Evolutionary conservation across 2,329 filamentous ascomycete species (phyloP).

Genomic region (Ophiostoma sp.): DNA sequence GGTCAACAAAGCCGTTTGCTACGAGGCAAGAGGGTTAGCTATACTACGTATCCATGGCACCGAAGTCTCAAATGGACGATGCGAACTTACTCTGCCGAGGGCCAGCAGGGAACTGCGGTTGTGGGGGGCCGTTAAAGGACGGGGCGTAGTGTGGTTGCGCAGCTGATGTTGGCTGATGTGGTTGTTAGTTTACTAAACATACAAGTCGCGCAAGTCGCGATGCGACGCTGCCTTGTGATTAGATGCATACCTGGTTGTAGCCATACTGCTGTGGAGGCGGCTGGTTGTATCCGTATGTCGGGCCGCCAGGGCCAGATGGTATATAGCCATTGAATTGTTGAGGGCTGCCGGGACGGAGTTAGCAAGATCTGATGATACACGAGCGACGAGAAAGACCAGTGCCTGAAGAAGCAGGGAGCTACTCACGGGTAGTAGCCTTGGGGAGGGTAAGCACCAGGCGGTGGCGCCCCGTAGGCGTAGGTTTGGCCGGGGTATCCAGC

Average conservation of each 20-base stretch:
- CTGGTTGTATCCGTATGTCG: constrained; percentile 21
- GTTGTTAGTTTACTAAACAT: background rate
- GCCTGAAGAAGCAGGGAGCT: background rate
- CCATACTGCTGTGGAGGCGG: constrained; percentile 21
- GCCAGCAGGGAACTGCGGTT: background rate
- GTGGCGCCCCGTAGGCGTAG: constrained; percentile 21
- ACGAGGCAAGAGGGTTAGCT: constrained; percentile 2
- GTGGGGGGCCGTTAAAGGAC: constrained; percentile 14
- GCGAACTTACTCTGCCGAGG: constrained; percentile 18
- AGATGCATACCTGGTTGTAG: constrained; percentile 20
- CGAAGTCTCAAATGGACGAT: background rate
- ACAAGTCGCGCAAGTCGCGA: background rate
- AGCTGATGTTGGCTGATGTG: constrained; percentile 6
- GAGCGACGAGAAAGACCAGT: background rate
- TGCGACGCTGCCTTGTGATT: constrained; percentile 9
- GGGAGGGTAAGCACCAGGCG: constrained; percentile 21
- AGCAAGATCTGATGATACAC: background rate
- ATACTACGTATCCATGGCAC: background rate
- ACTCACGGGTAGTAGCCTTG: constrained; percentile 22
- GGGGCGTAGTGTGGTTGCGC: constrained; percentile 13
- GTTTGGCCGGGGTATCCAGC: constrained; percentile 2
- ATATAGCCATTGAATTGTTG: constrained; percentile 23
- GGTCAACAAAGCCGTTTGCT: constrained; percentile 18
- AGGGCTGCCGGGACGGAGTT: constrained; percentile 18
- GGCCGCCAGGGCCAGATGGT: constrained; percentile 16